phyloP scores from a whole-genome alignment of 305 asterid genomes.

The Fraxinus ornus region DNA sequence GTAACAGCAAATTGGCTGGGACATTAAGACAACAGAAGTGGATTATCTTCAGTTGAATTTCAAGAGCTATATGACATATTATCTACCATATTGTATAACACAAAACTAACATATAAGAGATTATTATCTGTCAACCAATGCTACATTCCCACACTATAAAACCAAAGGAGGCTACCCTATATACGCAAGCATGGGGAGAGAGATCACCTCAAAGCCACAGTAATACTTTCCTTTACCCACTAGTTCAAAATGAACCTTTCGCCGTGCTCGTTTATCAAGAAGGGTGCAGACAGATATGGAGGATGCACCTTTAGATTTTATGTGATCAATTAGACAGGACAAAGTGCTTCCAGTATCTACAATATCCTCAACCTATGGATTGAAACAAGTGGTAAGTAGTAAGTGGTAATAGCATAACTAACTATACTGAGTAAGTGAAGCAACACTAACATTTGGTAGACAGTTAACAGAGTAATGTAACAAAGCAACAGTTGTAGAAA shows the following conservation, averaged over 20 bases:
- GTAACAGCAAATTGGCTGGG: neutral
- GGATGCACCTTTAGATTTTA: slow-evolving; percentile 77
- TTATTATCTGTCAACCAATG: neutral
- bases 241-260: slow-evolving; percentile 60
- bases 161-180: neutral
- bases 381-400: neutral
- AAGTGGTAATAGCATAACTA: neutral
- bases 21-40: neutral
- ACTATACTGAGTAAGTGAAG: neutral
- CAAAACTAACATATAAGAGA: neutral
- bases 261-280: slow-evolving; percentile 68
- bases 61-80: neutral
- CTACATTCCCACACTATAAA: neutral
- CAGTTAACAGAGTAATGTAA: neutral
- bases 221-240: slow-evolving; percentile 85
- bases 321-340: slow-evolving; percentile 55
- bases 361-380: slow-evolving; percentile 79
- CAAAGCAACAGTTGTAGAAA: neutral
- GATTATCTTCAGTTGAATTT: neutral
- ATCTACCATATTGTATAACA: neutral
- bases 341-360: slow-evolving; percentile 88
- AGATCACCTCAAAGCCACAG: slow-evolving; percentile 73
- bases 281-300: slow-evolving; percentile 84
- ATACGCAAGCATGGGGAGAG: neutral
- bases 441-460: neutral